phyloP scores from a whole-genome alignment of 441 rosid genomes.

The Eutrema salsugineum region DNA sequence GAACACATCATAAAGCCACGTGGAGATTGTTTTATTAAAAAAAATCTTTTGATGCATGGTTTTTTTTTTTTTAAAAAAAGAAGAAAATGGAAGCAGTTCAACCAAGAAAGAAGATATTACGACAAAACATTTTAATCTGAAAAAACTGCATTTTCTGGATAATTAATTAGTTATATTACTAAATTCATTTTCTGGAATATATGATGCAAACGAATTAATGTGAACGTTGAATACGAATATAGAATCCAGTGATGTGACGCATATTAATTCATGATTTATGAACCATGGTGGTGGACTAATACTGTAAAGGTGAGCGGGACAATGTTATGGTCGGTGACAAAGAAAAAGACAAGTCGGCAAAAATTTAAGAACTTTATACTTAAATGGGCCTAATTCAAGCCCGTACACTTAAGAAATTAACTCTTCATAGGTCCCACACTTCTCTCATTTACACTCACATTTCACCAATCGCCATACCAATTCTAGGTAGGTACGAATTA shows the following conservation, averaged over 20 bases:
- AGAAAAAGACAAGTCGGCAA: slow-evolving; percentile 1
- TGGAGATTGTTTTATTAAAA: no score
- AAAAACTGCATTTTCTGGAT: no score
- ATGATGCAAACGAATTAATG: no score
- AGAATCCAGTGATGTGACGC: not conserved
- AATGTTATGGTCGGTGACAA: slow-evolving; percentile 4
- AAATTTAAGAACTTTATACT: not conserved
- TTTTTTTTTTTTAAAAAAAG: no score
- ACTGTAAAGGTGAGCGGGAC: not conserved
- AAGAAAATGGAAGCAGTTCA: no score
- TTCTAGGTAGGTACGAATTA: not conserved
- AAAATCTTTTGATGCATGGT: no score
- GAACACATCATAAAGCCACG: no score
- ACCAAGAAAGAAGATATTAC: no score
- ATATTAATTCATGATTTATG: not conserved
- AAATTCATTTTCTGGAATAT: no score
- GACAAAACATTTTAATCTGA: no score
- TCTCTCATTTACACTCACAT: not conserved
- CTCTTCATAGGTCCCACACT: not conserved
- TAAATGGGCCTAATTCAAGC: slow-evolving; percentile 4
- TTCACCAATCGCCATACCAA: not conserved
- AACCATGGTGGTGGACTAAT: not conserved
- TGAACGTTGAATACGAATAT: no score
- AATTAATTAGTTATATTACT: no score
- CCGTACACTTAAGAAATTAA: not conserved